These are phyloP conservation scores for Secale cereale DNA, from an alignment of 176 grass and related monocot genomes.

Conservation along the genomic window DNA sequence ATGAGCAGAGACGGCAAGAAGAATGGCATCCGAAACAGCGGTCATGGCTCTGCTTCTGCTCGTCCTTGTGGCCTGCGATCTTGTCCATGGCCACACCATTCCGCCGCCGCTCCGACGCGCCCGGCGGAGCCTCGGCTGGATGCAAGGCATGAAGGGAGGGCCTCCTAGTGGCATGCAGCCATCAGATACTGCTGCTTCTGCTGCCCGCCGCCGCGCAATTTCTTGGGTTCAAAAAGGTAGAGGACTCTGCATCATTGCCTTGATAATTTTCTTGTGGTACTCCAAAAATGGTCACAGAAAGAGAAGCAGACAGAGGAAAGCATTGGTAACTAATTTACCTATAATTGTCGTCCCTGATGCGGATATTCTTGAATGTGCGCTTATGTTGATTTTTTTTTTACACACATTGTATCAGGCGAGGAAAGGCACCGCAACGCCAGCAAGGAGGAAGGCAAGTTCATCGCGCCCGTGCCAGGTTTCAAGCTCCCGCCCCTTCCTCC, in stretches of 20 bases:
- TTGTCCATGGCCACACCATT: background rate
- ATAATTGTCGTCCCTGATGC: too few relatives aligned
- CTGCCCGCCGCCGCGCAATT: background rate
- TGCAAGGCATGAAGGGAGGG: slow-evolving; percentile 9
- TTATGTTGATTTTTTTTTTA: too few relatives aligned
- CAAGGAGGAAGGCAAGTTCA: background rate
- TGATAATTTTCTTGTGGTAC: too few relatives aligned
- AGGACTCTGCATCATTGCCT: too few relatives aligned
- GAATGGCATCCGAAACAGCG: background rate
- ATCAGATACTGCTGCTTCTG: background rate
- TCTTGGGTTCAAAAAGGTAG: background rate
- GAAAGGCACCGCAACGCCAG: background rate
- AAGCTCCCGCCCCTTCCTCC: background rate
- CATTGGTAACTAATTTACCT: too few relatives aligned
- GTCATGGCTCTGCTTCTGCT: background rate
- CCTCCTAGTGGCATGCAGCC: background rate
- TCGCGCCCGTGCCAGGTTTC: background rate
- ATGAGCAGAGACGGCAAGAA: background rate
- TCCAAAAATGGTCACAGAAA: too few relatives aligned
- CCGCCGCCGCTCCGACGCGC: background rate
- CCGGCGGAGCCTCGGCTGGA: background rate
- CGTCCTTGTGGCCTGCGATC: background rate
- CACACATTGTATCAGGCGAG: background rate
- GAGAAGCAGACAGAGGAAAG: too few relatives aligned
- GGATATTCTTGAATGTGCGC: too few relatives aligned